Evolutionary conservation across 2,329 filamentous ascomycete species (phyloP).

Genomic region (Pseudogymnoascus sp.): DNA sequence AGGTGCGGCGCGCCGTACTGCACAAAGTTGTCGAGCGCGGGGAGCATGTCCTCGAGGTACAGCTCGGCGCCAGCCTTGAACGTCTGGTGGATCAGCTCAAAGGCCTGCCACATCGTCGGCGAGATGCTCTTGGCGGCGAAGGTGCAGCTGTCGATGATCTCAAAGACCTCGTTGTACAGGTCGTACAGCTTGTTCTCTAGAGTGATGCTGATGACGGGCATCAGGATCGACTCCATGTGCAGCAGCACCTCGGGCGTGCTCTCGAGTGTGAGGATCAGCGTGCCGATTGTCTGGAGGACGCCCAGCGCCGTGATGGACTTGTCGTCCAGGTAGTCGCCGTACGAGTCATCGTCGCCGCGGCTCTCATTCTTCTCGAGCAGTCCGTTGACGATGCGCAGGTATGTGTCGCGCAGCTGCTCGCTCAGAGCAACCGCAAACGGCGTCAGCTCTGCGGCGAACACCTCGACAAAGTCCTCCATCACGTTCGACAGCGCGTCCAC

Average conservation of each 20-base stretch:
- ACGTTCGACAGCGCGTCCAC: conserved; percentile 96
- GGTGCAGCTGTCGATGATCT: conserved; percentile 98
- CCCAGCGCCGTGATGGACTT: conserved; percentile 97
- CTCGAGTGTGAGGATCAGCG: conserved; percentile 90
- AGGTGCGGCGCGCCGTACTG: conserved; percentile 80
- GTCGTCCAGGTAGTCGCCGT: conserved; percentile 89
- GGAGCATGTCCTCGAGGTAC: conserved; percentile 97
- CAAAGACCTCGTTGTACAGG: conserved; percentile 95
- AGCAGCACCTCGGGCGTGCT: conserved; percentile 92
- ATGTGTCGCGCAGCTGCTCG: conserved; percentile 92
- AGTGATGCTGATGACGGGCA: conserved; percentile 94
- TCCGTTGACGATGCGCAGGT: conserved; percentile 85
- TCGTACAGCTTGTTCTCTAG: conserved; percentile 97
- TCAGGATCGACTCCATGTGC: conserved; percentile 89
- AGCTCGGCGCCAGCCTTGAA: conserved; percentile 97
- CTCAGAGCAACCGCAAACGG: conserved; percentile 94
- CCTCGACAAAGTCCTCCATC: conserved; percentile 99
- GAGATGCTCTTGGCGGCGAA: conserved; percentile 96
- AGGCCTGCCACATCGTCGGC: conserved; percentile 95
- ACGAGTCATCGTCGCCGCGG: conserved; percentile 65
- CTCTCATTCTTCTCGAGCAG: conserved; percentile 80
- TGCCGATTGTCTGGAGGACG: conserved; percentile 94
- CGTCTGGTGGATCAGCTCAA: conserved; percentile 90
- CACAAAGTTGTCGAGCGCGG: conserved; percentile 94
- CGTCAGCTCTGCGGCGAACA: conserved; percentile 93